Percentiles rank a stretch among this genome's conserved stretches.
These are phyloP conservation scores for Phyllostachys edulis DNA, from an alignment of 176 grass and related monocot species.

Conservation along the genomic window DNA sequence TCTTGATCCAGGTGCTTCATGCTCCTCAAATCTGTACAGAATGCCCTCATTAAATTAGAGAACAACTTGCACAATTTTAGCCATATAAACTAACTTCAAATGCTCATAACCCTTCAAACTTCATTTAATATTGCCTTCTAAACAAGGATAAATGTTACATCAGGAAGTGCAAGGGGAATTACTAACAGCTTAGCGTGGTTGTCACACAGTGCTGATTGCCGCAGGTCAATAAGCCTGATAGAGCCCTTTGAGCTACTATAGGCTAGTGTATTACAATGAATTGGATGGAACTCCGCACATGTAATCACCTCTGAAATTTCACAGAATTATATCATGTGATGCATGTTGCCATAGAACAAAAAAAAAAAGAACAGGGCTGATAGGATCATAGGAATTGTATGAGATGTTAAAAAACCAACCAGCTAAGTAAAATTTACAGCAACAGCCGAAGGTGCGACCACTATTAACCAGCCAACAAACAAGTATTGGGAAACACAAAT, in stretches of 20 bases:
- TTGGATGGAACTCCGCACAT: slow-evolving; percentile 87
- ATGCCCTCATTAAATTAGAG: slow-evolving; percentile 17
- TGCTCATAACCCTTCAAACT: not conserved
- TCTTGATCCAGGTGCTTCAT: slow-evolving; percentile 66
- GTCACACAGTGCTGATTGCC: slow-evolving; percentile 87
- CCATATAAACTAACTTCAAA: slow-evolving; percentile 15
- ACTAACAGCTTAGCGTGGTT: slow-evolving; percentile 83
- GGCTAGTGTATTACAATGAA: slow-evolving; percentile 80
- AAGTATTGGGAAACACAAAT: slow-evolving; percentile 24
- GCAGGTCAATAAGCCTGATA: slow-evolving; percentile 86
- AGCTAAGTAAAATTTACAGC: not conserved
- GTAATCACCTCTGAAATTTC: slow-evolving; percentile 93
- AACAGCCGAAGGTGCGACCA: slow-evolving; percentile 22
- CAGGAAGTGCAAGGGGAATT: slow-evolving; percentile 38
- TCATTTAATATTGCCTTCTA: slow-evolving; percentile 15
- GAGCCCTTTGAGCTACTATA: slow-evolving; percentile 97
- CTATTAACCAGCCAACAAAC: slow-evolving; percentile 7
- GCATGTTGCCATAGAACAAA: slow-evolving; percentile 22
- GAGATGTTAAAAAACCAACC: slow-evolving; percentile 1
- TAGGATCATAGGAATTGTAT: slow-evolving; percentile 17
- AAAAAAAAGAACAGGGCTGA: not conserved
- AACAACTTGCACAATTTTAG: slow-evolving; percentile 18
- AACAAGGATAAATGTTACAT: slow-evolving; percentile 34
- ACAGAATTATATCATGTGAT: slow-evolving; percentile 42
- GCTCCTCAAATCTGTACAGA: slow-evolving; percentile 70